Evolutionary conservation across 768 basidiomycete genomes (phyloP).

Genomic region (Podaxis sp.): DNA sequence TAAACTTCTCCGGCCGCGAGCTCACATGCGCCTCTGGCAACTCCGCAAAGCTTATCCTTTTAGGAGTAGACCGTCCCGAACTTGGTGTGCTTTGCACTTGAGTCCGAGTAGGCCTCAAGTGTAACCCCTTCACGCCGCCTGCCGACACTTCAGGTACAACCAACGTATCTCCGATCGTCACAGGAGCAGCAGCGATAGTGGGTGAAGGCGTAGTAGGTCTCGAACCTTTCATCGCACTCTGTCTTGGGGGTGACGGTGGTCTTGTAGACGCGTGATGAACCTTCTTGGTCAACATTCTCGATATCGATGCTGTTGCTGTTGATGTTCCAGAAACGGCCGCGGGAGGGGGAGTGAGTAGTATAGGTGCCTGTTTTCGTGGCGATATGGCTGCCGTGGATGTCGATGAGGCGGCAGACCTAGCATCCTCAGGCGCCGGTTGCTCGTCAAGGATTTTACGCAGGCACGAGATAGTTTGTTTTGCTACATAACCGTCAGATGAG

Average conservation of each 20-base stretch:
- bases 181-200: constrained; percentile 11
- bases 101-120: not conserved
- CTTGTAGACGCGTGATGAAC: constrained; percentile 60
- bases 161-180: constrained; percentile 23
- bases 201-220: constrained; percentile 13
- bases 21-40: constrained; percentile 66
- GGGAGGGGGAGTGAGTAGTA: constrained; percentile 53
- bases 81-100: constrained; percentile 36
- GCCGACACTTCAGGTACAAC: constrained; percentile 26
- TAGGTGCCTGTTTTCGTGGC: constrained; percentile 29
- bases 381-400: not conserved
- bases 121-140: constrained; percentile 3
- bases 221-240: constrained; percentile 41
- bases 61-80: constrained; percentile 58
- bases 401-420: constrained; percentile 11
- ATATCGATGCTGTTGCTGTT: constrained; percentile 75
- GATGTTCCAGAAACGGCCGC: constrained; percentile 59
- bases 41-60: constrained; percentile 78
- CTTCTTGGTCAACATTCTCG: constrained; percentile 69
- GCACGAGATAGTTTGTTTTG: constrained; percentile 63
- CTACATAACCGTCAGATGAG: constrained; percentile 52
- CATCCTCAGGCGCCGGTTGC: constrained; percentile 35
- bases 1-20: constrained; percentile 33
- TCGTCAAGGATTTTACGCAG: constrained; percentile 71
- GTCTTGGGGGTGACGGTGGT: constrained; percentile 57